Base-by-base conservation (phyloP, 768 basidiomycete species). In the Leccinum longicurvipes region DNA sequence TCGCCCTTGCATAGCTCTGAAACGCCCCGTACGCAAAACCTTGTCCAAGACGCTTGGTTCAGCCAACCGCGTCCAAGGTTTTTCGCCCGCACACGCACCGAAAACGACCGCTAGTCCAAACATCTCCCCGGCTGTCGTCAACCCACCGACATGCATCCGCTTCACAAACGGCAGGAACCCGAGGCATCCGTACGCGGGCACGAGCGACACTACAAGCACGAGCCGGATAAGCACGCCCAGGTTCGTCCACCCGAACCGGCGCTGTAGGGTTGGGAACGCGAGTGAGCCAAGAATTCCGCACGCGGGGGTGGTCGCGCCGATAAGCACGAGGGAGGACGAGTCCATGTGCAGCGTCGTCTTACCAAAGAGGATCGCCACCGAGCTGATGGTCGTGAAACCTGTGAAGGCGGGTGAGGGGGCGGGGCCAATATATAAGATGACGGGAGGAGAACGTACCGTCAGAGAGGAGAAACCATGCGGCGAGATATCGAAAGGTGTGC, bases 321-420 rank as follows among this genome's bases (percentile, higher is more conserved):
- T 79, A 59, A 93, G 73, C 53, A 94, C 83, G 48, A 96, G 83
- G 1, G 87, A 79, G 0, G 87, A 84, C 0, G 94, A 67, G 0
- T 81, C 73, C 88, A 99, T 92, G 63, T 86, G 78, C 17, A 98
- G 79, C 1, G 86, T 78, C 1, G 94, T 96, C 68, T 96, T 97
- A 1, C 85, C 94, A 64, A 96, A 98, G 1, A 99, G 81, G 53
- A 98, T 82, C 0, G 96, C 91, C 0, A 92, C 93, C 0, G 91
- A 91, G 0, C 93, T 93, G 46, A 97, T 88, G 0, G 95, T 97
- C 3, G 94, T 91, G 72, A 95, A 94, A 2, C 87, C 91, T 92
- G 36, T 8, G 34, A 36, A 4, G 21, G 19, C 4, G 24, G 19
- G 4, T 25, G 3, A 21, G 44, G 4, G 41, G 19, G 2, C 8